These are phyloP conservation scores for Aspergillus aculeatinus DNA, from an alignment of 2,329 filamentous ascomycete genomes.

Conservation along the genomic window DNA sequence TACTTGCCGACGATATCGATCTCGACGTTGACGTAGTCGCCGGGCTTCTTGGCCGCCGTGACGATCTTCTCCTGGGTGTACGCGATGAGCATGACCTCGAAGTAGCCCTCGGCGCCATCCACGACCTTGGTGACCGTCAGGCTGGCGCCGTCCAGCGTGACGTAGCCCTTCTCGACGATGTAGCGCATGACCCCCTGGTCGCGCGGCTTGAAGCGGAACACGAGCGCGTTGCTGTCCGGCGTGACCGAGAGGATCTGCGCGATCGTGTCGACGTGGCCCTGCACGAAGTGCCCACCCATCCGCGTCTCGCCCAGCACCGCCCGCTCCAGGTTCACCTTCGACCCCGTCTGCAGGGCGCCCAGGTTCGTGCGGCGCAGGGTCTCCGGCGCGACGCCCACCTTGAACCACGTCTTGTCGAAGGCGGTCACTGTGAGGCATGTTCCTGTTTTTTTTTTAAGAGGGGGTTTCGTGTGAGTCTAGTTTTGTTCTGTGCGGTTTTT, in stretches of 20 bases:
- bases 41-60: slow-evolving; percentile 71
- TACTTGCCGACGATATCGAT: slow-evolving; percentile 77
- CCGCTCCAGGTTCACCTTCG: slow-evolving; percentile 86
- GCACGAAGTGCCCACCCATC: slow-evolving; percentile 98
- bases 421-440: slow-evolving; percentile 91
- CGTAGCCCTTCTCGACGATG: slow-evolving; percentile 93
- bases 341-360: slow-evolving; percentile 65
- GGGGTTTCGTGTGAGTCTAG: neutral
- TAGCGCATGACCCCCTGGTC: slow-evolving; percentile 73
- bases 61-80: slow-evolving; percentile 95
- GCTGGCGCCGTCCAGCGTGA: slow-evolving; percentile 91
- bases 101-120: slow-evolving; percentile 76
- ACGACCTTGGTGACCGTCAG: slow-evolving; percentile 86
- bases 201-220: slow-evolving; percentile 75
- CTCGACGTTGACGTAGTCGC: slow-evolving; percentile 86
- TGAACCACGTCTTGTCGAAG: slow-evolving; percentile 67
- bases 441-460: slow-evolving; percentile 35
- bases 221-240: slow-evolving; percentile 86
- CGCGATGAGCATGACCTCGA: slow-evolving; percentile 94
- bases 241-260: slow-evolving; percentile 71
- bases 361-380: slow-evolving; percentile 94
- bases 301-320: slow-evolving; percentile 87
- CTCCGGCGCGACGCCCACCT: slow-evolving; percentile 90
- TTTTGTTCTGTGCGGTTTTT: neutral
- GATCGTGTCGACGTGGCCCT: slow-evolving; percentile 92